These are phyloP conservation scores for Quercus parvula DNA, from an alignment of 306 rosid genomes.

Conservation along the genomic window DNA sequence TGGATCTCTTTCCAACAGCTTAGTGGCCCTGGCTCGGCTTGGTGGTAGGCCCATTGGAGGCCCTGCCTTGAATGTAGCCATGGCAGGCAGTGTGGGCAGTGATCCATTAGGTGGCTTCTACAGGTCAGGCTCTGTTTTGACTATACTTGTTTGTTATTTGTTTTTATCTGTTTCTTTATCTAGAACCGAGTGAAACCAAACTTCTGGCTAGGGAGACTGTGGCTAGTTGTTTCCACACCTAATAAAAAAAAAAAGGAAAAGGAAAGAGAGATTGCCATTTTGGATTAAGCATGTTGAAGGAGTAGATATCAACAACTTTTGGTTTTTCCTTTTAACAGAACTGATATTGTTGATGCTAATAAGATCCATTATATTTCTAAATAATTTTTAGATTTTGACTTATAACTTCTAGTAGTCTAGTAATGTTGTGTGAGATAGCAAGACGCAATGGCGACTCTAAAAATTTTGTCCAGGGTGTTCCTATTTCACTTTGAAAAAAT, in stretches of 20 bases:
- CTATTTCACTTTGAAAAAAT: too few species aligned
- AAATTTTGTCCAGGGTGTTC: too few species aligned
- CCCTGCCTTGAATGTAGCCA: constrained; percentile 71
- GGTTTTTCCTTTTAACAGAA: neutral
- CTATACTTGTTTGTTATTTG: constrained; percentile 2
- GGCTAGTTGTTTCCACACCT: neutral
- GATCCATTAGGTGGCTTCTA: constrained; percentile 96
- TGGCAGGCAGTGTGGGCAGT: constrained; percentile 90
- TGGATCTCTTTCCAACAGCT: constrained; percentile 91
- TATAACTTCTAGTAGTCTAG: too few species aligned
- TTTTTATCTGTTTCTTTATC: neutral
- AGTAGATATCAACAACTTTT: neutral
- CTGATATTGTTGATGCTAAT: neutral
- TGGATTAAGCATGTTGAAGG: neutral
- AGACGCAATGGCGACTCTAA: neutral
- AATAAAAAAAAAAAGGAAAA: neutral
- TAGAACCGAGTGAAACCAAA: neutral
- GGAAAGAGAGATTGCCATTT: neutral
- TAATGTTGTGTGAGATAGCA: neutral
- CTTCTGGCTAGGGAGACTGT: neutral
- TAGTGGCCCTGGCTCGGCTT: constrained; percentile 92
- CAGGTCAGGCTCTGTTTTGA: constrained; percentile 43
- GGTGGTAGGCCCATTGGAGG: constrained; percentile 49
- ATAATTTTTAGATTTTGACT: too few species aligned
- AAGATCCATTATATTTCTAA: neutral